Evolutionary conservation across 75 land plant species (phyloP), one percentile per base, ranked within the genome.

Genomic region (Cupressus sempervirens): DNA sequence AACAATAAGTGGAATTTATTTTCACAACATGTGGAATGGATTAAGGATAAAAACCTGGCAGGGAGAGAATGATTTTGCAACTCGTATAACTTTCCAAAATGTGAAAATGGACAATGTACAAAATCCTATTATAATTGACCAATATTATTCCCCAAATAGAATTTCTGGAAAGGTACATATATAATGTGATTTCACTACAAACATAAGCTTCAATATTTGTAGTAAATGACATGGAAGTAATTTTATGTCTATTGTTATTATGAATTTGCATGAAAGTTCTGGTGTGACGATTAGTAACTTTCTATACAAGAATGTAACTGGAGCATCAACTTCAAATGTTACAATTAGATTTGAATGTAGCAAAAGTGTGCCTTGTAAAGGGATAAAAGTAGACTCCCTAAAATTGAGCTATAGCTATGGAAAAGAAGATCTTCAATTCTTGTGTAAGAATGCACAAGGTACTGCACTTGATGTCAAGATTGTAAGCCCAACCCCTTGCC

Each of bases 1-100:
- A 79, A 88, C 84, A 14, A 90, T 91, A 40, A 86, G 83, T 16
- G 82, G 68, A 29, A 85, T 84, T 41, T 72, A 56, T 41, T 89
- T 93, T 83, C 79, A 56, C 0, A 90, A 88, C 26, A 87, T 94
- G 10, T 50, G 87, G 14, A 94, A 94, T 32, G 96, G 96, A n/a
- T 67, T 93, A 15, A 83, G 96, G 45, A 92, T 94, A 79, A 94
- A 94, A 68, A 86, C 96, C 16, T 94, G 96, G 96, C 91, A 82
- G 41, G 88, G 90, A 34, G 88, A 88, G 48, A 68, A 41, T 29
- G 93, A 92, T 26, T 85, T 83, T 77, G 93, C 89, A 30, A 83
- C 83, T 46, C 86, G 80, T 18, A 54, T 92, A 41, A 65, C 35
- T 16, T 92, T 90, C 53, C 46, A 88, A 62, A 84, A 89, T 41